Percentiles rank a stretch among this genome's conserved stretches.
Conservation (phyloP, 768 basidiomycete species). For the Auricularia heimuer region DNA sequence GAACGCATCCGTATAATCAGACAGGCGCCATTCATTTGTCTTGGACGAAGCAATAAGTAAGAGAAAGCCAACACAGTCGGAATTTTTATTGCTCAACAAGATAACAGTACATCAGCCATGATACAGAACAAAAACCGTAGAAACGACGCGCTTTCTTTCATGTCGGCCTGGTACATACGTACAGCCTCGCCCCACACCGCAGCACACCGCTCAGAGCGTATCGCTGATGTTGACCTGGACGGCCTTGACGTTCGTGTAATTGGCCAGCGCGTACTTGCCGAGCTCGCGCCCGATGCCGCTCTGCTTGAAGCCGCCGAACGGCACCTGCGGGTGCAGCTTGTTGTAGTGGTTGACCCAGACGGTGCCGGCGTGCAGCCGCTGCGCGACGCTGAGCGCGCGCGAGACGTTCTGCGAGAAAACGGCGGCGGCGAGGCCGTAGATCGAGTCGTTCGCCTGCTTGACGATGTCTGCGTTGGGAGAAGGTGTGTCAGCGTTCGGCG, state of each 20-base stretch:
- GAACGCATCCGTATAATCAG: too few relatives aligned
- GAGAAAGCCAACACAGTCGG: too few relatives aligned
- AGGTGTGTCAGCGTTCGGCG: background rate
- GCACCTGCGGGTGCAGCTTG: constrained; percentile 73
- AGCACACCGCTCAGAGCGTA: constrained; percentile 27
- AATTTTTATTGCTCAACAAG: too few relatives aligned
- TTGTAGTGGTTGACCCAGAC: constrained; percentile 70
- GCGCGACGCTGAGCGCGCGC: constrained; percentile 61
- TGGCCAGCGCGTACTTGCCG: constrained; percentile 73
- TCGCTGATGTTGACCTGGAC: constrained; percentile 86
- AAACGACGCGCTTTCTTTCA: too few relatives aligned
- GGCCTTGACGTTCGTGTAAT: constrained; percentile 75
- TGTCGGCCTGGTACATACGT: too few relatives aligned
- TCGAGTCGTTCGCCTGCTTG: constrained; percentile 64
- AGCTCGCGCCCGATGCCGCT: constrained; percentile 84
- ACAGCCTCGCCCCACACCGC: too few relatives aligned
- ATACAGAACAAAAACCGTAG: too few relatives aligned
- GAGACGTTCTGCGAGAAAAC: constrained; percentile 77
- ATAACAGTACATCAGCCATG: too few relatives aligned
- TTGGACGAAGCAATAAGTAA: too few relatives aligned
- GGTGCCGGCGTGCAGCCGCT: constrained; percentile 68
- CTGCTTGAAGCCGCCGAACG: constrained; percentile 93
- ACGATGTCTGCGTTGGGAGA: constrained; percentile 3
- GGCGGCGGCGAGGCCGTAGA: constrained; percentile 80
- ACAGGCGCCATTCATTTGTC: too few relatives aligned